A percentile compares a stretch with the other conserved stretches of the same genome.
Conservation (phyloP, 2,329 filamentous ascomycete genomes). For the Graphium sp. region DNA sequence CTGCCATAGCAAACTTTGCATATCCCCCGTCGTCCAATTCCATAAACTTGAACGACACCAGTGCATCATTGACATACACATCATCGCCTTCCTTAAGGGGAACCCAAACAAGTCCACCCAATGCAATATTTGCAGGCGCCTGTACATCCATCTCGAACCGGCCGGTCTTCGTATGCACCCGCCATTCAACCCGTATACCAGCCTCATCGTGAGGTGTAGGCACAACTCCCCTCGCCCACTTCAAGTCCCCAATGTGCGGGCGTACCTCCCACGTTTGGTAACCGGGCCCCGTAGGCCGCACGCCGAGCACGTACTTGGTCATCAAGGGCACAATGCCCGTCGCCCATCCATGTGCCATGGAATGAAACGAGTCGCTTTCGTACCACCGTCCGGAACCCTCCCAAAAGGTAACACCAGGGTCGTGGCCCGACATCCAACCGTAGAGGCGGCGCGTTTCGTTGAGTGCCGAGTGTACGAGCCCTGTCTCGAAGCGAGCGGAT, state of each 20-base stretch:
- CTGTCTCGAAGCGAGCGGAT: slow-evolving; percentile 24
- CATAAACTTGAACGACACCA: too few species aligned
- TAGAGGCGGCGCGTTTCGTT: slow-evolving; percentile 28
- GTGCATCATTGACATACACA: too few species aligned
- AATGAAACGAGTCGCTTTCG: slow-evolving; percentile 23
- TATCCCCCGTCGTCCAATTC: too few species aligned
- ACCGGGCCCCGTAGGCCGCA: slow-evolving; percentile 23
- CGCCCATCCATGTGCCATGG: slow-evolving; percentile 32
- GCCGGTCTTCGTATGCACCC: not conserved
- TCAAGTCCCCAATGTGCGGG: slow-evolving; percentile 17
- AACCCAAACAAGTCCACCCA: too few species aligned
- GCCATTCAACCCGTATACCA: slow-evolving; percentile 2
- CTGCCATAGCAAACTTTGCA: too few species aligned
- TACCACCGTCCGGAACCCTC: slow-evolving; percentile 30
- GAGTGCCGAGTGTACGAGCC: slow-evolving; percentile 16
- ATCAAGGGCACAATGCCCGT: slow-evolving; percentile 28
- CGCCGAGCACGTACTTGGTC: slow-evolving; percentile 26
- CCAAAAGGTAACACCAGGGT: slow-evolving; percentile 30
- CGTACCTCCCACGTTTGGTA: slow-evolving; percentile 22
- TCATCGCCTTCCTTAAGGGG: too few species aligned
- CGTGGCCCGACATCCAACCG: slow-evolving; percentile 28
- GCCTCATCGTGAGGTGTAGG: slow-evolving; percentile 16
- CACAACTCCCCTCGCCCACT: slow-evolving; percentile 25
- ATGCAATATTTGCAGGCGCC: too few species aligned
- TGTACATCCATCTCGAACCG: slow-evolving; percentile 1